A percentile compares a stretch with the other conserved stretches of the same genome.
Conservation (phyloP, 306 rosid species). For the Inga laurina region DNA sequence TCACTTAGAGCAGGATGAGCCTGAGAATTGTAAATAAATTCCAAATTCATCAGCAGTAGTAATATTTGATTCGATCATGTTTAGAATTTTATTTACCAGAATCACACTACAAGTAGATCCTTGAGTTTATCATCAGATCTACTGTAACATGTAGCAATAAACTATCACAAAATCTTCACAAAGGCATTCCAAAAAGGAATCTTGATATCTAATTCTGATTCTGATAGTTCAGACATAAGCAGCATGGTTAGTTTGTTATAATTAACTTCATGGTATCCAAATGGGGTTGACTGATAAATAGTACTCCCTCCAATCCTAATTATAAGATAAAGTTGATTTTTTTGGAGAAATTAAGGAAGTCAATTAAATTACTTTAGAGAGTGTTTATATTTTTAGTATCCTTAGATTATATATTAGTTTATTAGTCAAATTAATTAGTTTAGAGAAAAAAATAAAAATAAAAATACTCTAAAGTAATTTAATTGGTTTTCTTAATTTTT, state of each 20-base stretch:
- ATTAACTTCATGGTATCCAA: background rate
- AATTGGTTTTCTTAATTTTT: no score
- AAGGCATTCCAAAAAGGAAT: background rate
- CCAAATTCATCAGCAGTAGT: constrained; percentile 25
- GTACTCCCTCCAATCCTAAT: no score
- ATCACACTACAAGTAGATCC: background rate
- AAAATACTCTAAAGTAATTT: no score
- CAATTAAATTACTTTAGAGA: no score
- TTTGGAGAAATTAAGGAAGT: no score
- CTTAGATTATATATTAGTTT: no score
- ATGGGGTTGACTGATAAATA: background rate
- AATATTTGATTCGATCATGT: background rate
- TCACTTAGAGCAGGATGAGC: constrained; percentile 92
- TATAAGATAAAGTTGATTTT: no score
- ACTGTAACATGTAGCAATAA: background rate
- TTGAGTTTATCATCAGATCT: background rate
- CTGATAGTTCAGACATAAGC: background rate
- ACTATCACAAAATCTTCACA: background rate
- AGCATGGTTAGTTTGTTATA: constrained; percentile 2
- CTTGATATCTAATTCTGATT: background rate
- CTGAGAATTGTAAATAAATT: constrained; percentile 42
- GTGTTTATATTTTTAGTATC: no score
- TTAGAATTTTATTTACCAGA: constrained; percentile 3
- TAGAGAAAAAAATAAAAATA: no score
- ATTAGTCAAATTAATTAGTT: no score